These are phyloP conservation scores for Heteromeles arbutifolia DNA, from an alignment of 306 rosid species.

Conservation along the genomic window DNA sequence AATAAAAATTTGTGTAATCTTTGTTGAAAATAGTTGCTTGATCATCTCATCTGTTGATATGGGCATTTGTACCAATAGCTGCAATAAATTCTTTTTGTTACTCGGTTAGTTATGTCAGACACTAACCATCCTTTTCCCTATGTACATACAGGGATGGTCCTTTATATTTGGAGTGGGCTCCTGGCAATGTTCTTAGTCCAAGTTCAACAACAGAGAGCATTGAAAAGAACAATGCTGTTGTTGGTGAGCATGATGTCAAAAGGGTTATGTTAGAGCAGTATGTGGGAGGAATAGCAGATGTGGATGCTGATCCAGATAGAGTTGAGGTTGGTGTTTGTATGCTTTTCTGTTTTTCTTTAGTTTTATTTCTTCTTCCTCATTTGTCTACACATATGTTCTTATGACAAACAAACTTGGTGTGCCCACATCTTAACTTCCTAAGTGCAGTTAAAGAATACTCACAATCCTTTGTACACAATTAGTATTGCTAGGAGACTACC, in stretches of 20 bases:
- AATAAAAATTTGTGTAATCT: background rate
- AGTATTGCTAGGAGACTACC: background rate
- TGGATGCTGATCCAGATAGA: slow-evolving; percentile 79
- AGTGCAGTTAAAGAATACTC: background rate
- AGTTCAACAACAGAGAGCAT: slow-evolving; percentile 32
- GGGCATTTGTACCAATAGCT: background rate
- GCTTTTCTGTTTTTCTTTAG: background rate
- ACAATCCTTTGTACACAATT: background rate
- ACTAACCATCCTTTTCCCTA: slow-evolving; percentile 2
- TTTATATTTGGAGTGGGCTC: slow-evolving; percentile 93
- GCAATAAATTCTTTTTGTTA: background rate
- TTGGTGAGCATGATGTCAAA: slow-evolving; percentile 65
- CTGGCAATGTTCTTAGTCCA: slow-evolving; percentile 57
- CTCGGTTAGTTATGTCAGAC: background rate
- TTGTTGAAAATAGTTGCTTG: background rate
- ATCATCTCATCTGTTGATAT: background rate
- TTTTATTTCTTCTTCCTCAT: background rate
- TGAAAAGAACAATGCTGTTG: slow-evolving; percentile 28
- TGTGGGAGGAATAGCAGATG: slow-evolving; percentile 50
- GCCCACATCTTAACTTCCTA: background rate
- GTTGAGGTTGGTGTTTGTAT: slow-evolving; percentile 61
- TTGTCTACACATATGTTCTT: background rate
- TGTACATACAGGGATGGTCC: slow-evolving; percentile 72
- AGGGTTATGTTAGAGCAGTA: slow-evolving; percentile 52
- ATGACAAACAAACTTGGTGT: background rate